These are phyloP conservation scores for Parmelia sp. DNA, from an alignment of 495 filamentous ascomycete genomes.

Conservation along the genomic window DNA sequence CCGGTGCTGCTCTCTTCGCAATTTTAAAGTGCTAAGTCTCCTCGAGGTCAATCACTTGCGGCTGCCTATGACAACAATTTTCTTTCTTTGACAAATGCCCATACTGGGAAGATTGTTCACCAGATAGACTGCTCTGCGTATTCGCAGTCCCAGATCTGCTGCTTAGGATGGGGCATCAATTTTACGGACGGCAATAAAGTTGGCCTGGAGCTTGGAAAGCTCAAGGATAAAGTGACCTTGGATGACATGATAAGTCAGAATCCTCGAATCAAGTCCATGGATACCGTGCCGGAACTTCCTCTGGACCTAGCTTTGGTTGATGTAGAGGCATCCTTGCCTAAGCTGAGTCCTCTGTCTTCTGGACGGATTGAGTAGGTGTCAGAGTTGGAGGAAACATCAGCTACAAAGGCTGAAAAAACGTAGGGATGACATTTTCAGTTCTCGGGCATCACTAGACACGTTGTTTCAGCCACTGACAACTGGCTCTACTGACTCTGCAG, in stretches of 20 bases:
- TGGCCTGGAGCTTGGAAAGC: constrained; percentile 37
- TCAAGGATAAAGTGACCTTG: constrained; percentile 36
- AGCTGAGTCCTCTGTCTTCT: constrained; percentile 62
- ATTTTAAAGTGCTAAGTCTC: constrained; percentile 4
- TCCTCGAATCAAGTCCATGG: constrained; percentile 12
- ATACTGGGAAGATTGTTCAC: constrained; percentile 72
- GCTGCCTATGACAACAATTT: constrained; percentile 68
- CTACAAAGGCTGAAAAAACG: constrained; percentile 15
- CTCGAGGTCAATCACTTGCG: constrained; percentile 62
- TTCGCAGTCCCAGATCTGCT: constrained; percentile 46
- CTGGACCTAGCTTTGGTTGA: constrained; percentile 71
- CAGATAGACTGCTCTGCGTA: constrained; percentile 47
- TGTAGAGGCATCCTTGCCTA: constrained; percentile 72
- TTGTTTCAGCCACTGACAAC: constrained; percentile 58
- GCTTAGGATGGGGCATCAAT: constrained; percentile 69
- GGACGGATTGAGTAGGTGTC: constrained; percentile 52
- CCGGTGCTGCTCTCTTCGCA: neutral
- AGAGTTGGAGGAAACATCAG: neutral
- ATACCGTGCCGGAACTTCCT: constrained; percentile 56
- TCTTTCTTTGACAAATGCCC: constrained; percentile 64
- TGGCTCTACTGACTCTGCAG: constrained; percentile 62
- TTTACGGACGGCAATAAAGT: constrained; percentile 51
- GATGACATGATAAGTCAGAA: constrained; percentile 40
- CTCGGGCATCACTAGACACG: constrained; percentile 62
- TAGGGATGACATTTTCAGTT: constrained; percentile 61